Evolutionary conservation across 805 yeast genomes (phyloP), one percentile per base, ranked within the genome.

Genomic region (Cyberlindnera japonica): DNA sequence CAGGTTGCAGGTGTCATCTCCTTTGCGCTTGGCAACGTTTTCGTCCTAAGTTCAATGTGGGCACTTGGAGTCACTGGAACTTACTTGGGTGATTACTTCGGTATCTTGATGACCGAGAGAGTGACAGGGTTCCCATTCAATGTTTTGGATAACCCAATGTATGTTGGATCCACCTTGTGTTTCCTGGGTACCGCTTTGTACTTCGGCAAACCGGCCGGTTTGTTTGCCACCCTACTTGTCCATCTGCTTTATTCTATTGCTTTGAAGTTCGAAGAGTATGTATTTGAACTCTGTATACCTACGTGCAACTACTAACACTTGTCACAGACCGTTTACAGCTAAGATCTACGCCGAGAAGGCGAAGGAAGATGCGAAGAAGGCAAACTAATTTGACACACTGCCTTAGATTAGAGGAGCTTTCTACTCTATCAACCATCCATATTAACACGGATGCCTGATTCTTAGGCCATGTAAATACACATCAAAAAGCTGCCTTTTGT

Each of bases 71-170:
- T 93, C 45, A 91, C 96, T 12, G 99, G 99, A 18, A 93, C 99
- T 10, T 93, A 93, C 58, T 67, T 93, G 45, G 99, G 99, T 31
- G 99, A 93, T 63, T 95, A 93, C 67, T 93, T 93, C 64, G 98
- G 98, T 2, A 90, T 93, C 55, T 74, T 93, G 54, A 93, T 91
- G 93, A 80, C 81, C 47, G 77, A 85, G 49, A 76, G 95, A 58
- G 96, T 93, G 44, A 83, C 91, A 14, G 80, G 84, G 1, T 93
- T 93, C 75, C 99, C 99, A 13, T 93, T 93, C 75, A 90, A 81
- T 55, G 78, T 90, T 41, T 75, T 81, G 49, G 82, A 88, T 57
- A 91, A 93, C 64, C 99, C 99, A 49, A 93, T 93, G 99, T 93
- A 93, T 65, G 83, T 84, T 58, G 99, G 99, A 13, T 85, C 95